A percentile compares a stretch with the other conserved stretches of the same genome.
Conservation (phyloP, 2,329 filamentous ascomycete genomes). For the Fonsecaea monophora region DNA sequence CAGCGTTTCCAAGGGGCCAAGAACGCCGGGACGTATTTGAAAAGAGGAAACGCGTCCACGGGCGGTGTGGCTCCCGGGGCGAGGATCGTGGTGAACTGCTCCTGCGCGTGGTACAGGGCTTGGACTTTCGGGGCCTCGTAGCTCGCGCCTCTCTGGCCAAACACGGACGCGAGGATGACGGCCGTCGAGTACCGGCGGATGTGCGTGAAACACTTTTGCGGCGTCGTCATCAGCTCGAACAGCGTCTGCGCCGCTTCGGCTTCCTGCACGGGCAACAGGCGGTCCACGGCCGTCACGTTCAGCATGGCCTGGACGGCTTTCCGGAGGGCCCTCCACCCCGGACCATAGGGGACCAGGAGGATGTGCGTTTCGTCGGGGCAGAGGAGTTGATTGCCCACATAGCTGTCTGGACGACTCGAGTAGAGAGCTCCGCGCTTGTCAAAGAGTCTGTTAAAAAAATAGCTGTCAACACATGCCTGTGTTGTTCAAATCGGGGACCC, state of each 20-base stretch:
- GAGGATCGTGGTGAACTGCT: slow-evolving; percentile 22
- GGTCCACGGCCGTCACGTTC: slow-evolving; percentile 15
- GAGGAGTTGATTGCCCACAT: slow-evolving; percentile 46
- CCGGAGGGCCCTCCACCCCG: slow-evolving; percentile 33
- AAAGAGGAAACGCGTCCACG: slow-evolving; percentile 55
- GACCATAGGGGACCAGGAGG: slow-evolving; percentile 41
- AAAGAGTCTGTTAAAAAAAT: slow-evolving; percentile 44
- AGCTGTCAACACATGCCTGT: neutral
- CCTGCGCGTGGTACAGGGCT: slow-evolving; percentile 19
- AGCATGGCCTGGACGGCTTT: slow-evolving; percentile 31
- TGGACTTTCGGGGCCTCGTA: slow-evolving; percentile 16
- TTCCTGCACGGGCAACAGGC: slow-evolving; percentile 8
- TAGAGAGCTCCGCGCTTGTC: slow-evolving; percentile 16
- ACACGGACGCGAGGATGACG: slow-evolving; percentile 20
- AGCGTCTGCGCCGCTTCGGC: slow-evolving; percentile 13
- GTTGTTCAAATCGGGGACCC: too few relatives aligned
- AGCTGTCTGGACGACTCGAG: slow-evolving; percentile 43
- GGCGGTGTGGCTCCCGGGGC: slow-evolving; percentile 21
- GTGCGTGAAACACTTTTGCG: slow-evolving; percentile 14
- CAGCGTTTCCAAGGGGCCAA: slow-evolving; percentile 55
- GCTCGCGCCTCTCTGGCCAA: slow-evolving; percentile 17
- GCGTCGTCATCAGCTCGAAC: slow-evolving; percentile 9
- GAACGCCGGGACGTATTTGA: slow-evolving; percentile 52
- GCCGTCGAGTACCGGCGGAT: slow-evolving; percentile 18
- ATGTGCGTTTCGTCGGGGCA: slow-evolving; percentile 24